Percentiles rank a stretch among this genome's conserved stretches.
These are phyloP conservation scores for Cetradonia linearis DNA, from an alignment of 495 filamentous ascomycete genomes.

Conservation along the genomic window DNA sequence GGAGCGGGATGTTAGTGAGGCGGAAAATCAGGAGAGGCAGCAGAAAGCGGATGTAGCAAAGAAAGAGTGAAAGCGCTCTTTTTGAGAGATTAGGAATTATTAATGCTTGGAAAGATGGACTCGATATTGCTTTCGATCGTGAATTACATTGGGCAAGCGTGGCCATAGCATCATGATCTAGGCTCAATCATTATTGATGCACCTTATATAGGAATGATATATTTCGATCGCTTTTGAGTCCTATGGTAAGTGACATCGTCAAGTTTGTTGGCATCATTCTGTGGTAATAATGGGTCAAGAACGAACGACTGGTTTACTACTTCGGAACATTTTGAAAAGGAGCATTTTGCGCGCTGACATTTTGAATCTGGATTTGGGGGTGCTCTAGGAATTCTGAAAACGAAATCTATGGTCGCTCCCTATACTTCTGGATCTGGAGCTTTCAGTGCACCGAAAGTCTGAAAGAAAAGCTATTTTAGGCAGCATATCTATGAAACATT, in stretches of 20 bases:
- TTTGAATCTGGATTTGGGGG: too few species aligned
- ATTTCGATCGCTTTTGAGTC: neutral
- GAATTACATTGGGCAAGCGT: neutral
- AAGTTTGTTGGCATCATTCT: too few species aligned
- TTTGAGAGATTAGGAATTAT: neutral
- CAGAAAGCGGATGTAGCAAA: neutral
- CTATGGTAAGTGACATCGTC: neutral
- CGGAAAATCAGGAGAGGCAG: constrained; percentile 27
- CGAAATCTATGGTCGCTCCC: too few species aligned
- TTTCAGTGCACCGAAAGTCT: too few species aligned
- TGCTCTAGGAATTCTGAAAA: too few species aligned
- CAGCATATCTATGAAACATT: too few species aligned
- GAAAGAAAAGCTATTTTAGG: too few species aligned
- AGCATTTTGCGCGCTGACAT: too few species aligned
- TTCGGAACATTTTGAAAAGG: too few species aligned
- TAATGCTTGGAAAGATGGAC: neutral
- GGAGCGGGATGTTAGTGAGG: constrained; percentile 33
- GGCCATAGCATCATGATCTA: constrained; percentile 9
- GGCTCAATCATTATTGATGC: constrained; percentile 1
- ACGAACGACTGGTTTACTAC: too few species aligned
- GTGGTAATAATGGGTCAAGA: too few species aligned
- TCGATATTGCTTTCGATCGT: neutral
- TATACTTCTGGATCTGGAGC: too few species aligned
- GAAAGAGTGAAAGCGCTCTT: neutral
- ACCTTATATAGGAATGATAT: neutral